A percentile compares a stretch with the other conserved stretches of the same genome.
Conservation (phyloP, 2,329 filamentous ascomycete genomes). For the Aurifilum marmelostoma region DNA sequence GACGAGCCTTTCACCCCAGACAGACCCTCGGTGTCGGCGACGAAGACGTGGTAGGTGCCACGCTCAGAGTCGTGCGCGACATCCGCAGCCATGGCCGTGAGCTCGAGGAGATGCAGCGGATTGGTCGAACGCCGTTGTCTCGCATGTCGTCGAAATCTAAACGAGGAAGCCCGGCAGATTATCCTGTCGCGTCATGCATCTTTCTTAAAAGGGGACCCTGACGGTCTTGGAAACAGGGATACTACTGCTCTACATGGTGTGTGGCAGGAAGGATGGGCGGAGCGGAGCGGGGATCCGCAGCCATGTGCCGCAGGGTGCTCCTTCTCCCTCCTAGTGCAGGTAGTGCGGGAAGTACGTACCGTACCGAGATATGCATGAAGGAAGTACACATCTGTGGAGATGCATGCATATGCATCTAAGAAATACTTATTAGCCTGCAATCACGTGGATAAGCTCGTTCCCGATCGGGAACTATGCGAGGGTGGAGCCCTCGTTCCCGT, state of each 20-base stretch:
- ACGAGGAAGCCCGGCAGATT: neutral
- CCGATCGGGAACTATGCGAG: neutral
- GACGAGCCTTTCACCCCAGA: neutral
- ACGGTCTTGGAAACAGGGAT: neutral
- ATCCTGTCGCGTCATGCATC: neutral
- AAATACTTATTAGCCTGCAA: too few relatives aligned
- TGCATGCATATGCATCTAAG: neutral
- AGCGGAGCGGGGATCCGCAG: neutral
- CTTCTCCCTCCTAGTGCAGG: too few relatives aligned
- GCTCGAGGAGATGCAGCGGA: neutral
- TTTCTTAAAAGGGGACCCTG: neutral
- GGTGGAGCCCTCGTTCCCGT: neutral
- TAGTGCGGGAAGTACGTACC: too few relatives aligned
- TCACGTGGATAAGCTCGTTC: neutral
- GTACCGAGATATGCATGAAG: neutral
- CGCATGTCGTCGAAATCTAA: slow-evolving; percentile 1
- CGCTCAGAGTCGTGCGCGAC: neutral
- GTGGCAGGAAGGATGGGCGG: neutral
- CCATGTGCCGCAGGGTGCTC: neutral
- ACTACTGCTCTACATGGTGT: too few relatives aligned
- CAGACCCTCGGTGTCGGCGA: neutral
- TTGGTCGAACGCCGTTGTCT: neutral
- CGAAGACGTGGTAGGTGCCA: neutral
- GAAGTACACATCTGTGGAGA: neutral
- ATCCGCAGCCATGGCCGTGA: neutral